A percentile compares a stretch with the other conserved stretches of the same genome.
phyloP scores from a whole-genome alignment of 176 grass and related monocot genomes.

The Oryza meyeriana region DNA sequence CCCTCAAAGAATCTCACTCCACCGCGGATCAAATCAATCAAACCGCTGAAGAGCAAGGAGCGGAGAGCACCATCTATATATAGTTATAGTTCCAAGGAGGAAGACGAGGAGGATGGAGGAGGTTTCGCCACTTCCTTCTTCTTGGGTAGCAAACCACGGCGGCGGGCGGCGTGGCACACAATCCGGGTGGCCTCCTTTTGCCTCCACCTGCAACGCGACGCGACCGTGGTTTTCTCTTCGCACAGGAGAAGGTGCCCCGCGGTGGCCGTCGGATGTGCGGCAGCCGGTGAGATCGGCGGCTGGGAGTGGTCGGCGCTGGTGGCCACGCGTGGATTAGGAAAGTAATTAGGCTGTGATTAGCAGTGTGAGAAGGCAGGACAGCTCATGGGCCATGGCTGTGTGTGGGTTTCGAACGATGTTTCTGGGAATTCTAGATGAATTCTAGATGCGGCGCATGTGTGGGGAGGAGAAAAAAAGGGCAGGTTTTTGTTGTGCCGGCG shows the following conservation, averaged over 20 bases:
- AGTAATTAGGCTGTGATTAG: background rate
- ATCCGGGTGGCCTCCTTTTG: constrained; percentile 8
- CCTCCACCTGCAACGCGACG: constrained; percentile 27
- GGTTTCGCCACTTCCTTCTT: constrained; percentile 19
- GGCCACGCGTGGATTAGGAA: background rate
- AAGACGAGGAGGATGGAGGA: background rate
- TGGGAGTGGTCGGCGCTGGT: background rate
- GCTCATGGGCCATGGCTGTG: too few relatives aligned
- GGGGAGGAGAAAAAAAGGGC: too few relatives aligned
- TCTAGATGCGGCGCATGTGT: too few relatives aligned
- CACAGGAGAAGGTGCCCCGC: background rate
- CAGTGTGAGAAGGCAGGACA: background rate
- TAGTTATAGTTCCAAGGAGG: background rate
- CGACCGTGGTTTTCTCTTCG: constrained; percentile 25
- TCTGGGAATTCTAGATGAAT: too few relatives aligned
- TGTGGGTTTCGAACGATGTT: too few relatives aligned
- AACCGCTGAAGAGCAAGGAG: background rate
- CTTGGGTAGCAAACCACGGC: constrained; percentile 39
- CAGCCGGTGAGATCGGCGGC: background rate
- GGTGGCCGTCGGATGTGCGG: background rate
- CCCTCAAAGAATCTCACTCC: background rate
- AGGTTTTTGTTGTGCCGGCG: too few relatives aligned
- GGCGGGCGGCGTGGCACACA: constrained; percentile 24
- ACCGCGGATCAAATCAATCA: background rate
- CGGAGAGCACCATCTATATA: constrained; percentile 4